A percentile compares a stretch with the other conserved stretches of the same genome.
phyloP scores from a whole-genome alignment of 1,284 basidiomycete genomes.

The Filobasidium uniguttulatum region DNA sequence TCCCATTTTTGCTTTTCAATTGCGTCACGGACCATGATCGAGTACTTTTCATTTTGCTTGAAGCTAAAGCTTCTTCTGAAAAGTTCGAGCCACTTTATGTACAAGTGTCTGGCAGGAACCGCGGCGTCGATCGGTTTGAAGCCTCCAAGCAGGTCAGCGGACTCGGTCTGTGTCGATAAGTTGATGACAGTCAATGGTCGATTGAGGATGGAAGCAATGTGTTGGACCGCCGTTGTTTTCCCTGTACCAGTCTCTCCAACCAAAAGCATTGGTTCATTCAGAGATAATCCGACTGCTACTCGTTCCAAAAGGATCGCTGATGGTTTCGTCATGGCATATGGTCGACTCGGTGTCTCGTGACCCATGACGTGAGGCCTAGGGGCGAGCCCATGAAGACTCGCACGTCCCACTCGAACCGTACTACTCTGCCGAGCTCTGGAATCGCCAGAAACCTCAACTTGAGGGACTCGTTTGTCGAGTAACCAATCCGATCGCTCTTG shows the following conservation, averaged over 20 bases:
- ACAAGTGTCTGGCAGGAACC: slow-evolving; percentile 59
- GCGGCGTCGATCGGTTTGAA: slow-evolving; percentile 87
- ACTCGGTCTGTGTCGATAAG: slow-evolving; percentile 92
- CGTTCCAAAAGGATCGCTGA: slow-evolving; percentile 68
- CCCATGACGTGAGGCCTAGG: slow-evolving; percentile 15
- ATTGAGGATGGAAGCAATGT: slow-evolving; percentile 67
- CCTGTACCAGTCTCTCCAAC: slow-evolving; percentile 98
- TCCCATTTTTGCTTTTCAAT: slow-evolving; percentile 75
- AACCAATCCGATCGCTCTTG: slow-evolving; percentile 47
- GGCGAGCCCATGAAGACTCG: slow-evolving; percentile 24
- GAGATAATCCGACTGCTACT: slow-evolving; percentile 58
- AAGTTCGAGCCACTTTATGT: slow-evolving; percentile 64
- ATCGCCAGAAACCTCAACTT: slow-evolving; percentile 49
- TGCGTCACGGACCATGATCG: slow-evolving; percentile 70
- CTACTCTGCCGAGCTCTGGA: slow-evolving; percentile 45
- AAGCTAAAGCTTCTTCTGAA: slow-evolving; percentile 82
- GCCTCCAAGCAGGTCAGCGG: slow-evolving; percentile 83
- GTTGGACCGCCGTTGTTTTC: slow-evolving; percentile 85
- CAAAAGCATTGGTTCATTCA: slow-evolving; percentile 73
- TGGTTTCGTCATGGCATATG: slow-evolving; percentile 83
- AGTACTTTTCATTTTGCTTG: slow-evolving; percentile 77
- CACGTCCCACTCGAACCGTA: slow-evolving; percentile 48
- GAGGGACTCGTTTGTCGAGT: slow-evolving; percentile 48
- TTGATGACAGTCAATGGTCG: slow-evolving; percentile 78
- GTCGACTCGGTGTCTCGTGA: slow-evolving; percentile 27